Conservation (phyloP, 2,329 filamentous ascomycete genomes). For the Grosmannia serpens region DNA sequence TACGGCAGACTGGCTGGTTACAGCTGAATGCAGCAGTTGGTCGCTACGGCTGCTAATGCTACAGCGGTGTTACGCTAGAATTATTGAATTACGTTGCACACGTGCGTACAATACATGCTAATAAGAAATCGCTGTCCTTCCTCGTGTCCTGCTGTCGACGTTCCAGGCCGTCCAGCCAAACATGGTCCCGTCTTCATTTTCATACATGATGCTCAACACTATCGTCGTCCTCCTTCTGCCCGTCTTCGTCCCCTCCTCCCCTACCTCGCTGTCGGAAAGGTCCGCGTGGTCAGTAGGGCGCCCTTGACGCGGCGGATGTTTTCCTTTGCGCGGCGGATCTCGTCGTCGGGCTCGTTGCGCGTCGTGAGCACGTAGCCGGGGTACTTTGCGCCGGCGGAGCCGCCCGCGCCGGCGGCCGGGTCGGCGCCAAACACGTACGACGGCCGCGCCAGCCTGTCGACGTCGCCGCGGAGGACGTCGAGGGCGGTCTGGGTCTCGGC, state of each 20-base stretch:
- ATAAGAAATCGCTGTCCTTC: too few relatives aligned
- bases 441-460: slow-evolving; percentile 42
- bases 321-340: slow-evolving; percentile 60
- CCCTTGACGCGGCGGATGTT: slow-evolving; percentile 74
- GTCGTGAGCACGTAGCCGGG: slow-evolving; percentile 29
- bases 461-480: slow-evolving; percentile 51
- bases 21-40: too few relatives aligned
- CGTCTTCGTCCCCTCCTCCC: background rate
- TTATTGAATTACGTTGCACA: too few relatives aligned
- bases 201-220: too few relatives aligned
- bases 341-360: slow-evolving; percentile 50
- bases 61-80: too few relatives aligned
- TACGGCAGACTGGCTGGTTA: too few relatives aligned
- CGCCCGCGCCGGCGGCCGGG: slow-evolving; percentile 27
- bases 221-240: background rate
- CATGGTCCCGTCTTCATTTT: too few relatives aligned
- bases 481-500: slow-evolving; percentile 39
- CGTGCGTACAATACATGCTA: too few relatives aligned
- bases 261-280: slow-evolving; percentile 45
- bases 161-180: too few relatives aligned
- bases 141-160: too few relatives aligned
- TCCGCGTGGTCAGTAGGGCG: slow-evolving; percentile 60
- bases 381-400: slow-evolving; percentile 25
- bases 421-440: slow-evolving; percentile 15
- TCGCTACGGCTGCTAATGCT: too few relatives aligned